Conservation (phyloP, 768 basidiomycete species). For the Rhodotorula sphaerocarpa region DNA sequence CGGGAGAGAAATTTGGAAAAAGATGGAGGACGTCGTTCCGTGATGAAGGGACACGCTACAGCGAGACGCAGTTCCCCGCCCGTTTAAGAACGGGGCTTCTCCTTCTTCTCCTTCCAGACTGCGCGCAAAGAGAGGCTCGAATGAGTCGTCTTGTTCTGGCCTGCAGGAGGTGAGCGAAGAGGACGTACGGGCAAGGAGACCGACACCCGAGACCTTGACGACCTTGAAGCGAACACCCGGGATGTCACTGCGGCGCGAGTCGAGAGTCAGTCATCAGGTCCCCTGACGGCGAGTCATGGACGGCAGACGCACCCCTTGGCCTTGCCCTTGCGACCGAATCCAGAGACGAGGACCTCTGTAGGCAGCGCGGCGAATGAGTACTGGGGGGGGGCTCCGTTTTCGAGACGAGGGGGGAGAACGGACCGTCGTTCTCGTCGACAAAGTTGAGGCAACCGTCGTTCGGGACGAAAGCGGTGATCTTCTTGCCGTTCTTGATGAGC, state of each 20-base stretch:
- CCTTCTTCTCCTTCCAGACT: slow-evolving; percentile 36
- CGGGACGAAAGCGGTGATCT: slow-evolving; percentile 99
- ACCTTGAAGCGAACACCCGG: slow-evolving; percentile 98
- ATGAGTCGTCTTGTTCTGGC: no score
- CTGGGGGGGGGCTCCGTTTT: not conserved
- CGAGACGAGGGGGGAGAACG: not conserved
- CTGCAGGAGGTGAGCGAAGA: no score
- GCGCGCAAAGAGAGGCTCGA: no score
- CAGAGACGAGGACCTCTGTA: slow-evolving; percentile 57
- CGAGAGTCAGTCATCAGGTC: no score
- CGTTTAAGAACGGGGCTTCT: slow-evolving; percentile 35
- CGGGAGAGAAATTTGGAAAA: no score
- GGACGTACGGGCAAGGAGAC: slow-evolving; percentile 58
- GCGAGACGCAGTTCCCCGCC: no score
- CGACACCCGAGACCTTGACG: slow-evolving; percentile 98
- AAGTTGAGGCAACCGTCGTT: slow-evolving; percentile 92
- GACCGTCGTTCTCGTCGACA: slow-evolving; percentile 63
- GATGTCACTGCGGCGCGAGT: slow-evolving; percentile 80
- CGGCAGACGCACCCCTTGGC: slow-evolving; percentile 58
- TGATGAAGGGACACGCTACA: no score
- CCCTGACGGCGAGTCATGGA: no score
- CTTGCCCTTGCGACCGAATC: slow-evolving; percentile 99
- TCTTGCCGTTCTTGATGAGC: slow-evolving; percentile 99
- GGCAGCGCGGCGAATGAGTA: slow-evolving; percentile 43
- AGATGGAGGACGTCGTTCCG: no score